phyloP scores from a whole-genome alignment of 192 early-diverging fungal species.

The Dissophora ornata region DNA sequence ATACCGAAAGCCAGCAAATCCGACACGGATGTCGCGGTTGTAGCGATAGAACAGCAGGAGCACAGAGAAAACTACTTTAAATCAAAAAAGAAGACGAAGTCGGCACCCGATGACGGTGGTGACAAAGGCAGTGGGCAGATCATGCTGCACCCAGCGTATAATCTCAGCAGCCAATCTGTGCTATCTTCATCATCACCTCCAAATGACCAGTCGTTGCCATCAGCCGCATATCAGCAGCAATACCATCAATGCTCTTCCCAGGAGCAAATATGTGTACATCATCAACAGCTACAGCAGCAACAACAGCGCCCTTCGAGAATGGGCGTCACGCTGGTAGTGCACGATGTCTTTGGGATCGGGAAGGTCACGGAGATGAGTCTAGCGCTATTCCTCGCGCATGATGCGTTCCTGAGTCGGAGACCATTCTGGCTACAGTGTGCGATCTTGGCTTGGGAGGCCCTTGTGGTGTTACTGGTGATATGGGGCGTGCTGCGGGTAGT shows the following conservation, averaged over 20 bases:
- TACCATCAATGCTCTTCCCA: background rate
- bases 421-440: slow-evolving; percentile 37
- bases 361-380: slow-evolving; percentile 36
- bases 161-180: slow-evolving; percentile 10
- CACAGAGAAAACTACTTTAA: background rate
- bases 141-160: slow-evolving; percentile 24
- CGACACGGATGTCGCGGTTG: background rate
- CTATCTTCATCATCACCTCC: background rate
- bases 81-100: background rate
- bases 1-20: slow-evolving; percentile 4
- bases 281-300: slow-evolving; percentile 1
- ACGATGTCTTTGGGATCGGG: slow-evolving; percentile 41
- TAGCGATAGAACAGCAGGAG: background rate
- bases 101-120: background rate
- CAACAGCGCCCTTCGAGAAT: slow-evolving; percentile 1
- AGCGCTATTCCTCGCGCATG: slow-evolving; percentile 40
- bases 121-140: background rate
- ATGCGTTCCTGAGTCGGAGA: slow-evolving; percentile 36
- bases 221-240: background rate
- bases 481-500: slow-evolving; percentile 37
- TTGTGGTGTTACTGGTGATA: slow-evolving; percentile 20
- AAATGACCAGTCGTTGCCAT: background rate
- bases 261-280: background rate
- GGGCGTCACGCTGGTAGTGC: slow-evolving; percentile 23
- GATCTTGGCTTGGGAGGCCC: slow-evolving; percentile 32